A percentile compares a stretch with the other conserved stretches of the same genome.
These are phyloP conservation scores for Dichomitus squalens DNA, from an alignment of 1,284 basidiomycete species.

Conservation along the genomic window DNA sequence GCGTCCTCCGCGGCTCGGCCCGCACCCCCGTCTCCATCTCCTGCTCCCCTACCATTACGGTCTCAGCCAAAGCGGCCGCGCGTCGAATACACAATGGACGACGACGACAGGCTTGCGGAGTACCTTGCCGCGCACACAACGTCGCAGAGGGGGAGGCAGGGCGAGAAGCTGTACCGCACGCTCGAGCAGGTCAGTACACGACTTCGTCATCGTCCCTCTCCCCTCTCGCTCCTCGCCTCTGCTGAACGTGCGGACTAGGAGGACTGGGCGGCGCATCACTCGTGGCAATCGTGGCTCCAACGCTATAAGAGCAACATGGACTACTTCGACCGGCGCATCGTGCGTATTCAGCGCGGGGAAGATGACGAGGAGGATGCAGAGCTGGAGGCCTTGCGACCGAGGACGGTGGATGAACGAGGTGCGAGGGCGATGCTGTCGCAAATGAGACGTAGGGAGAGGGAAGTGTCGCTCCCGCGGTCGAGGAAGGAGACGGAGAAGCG, in stretches of 20 bases:
- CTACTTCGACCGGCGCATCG: conserved; percentile 46
- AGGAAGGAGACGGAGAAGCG: background rate
- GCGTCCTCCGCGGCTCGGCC: background rate
- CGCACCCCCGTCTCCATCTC: background rate
- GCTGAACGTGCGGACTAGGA: conserved; percentile 21
- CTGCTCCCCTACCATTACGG: background rate
- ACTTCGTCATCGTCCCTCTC: background rate
- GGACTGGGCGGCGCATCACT: conserved; percentile 67
- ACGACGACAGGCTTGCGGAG: conserved; percentile 63
- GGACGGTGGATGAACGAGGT: background rate
- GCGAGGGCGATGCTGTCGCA: background rate
- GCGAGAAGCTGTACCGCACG: conserved; percentile 67
- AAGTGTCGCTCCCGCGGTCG: background rate
- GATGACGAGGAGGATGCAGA: conserved; percentile 1
- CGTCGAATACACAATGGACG: conserved; percentile 66
- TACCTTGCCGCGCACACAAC: conserved; percentile 69
- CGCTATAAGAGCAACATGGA: conserved; percentile 70
- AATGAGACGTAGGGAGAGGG: background rate
- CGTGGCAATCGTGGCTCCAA: conserved; percentile 79
- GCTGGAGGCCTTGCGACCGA: background rate
- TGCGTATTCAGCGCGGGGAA: background rate
- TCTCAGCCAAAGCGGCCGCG: conserved; percentile 32
- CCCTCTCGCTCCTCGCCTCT: background rate
- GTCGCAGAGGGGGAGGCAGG: conserved; percentile 69
- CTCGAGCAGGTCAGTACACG: conserved; percentile 30